These are phyloP conservation scores for Parasitella parasitica DNA, from an alignment of 371 early-diverging fungal genomes.

Conservation along the genomic window DNA sequence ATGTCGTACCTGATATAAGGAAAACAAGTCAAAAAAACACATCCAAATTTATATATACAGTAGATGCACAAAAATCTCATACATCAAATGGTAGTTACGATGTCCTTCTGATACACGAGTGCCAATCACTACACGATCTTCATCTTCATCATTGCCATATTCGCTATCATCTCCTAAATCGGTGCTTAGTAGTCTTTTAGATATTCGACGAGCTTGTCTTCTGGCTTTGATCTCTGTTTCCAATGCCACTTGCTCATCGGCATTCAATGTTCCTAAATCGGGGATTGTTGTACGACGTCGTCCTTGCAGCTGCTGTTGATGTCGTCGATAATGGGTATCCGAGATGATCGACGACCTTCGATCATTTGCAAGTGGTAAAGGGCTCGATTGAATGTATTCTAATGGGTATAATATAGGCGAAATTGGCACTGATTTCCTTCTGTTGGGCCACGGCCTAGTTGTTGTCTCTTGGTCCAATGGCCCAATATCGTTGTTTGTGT, in stretches of 20 bases:
- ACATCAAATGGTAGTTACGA: slow-evolving; percentile 87
- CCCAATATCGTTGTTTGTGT: background rate
- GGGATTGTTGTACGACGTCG: slow-evolving; percentile 20
- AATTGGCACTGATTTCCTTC: background rate
- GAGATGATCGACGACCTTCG: background rate
- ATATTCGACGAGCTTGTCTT: slow-evolving; percentile 39
- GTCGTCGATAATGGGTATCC: background rate
- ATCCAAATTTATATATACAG: too few species aligned
- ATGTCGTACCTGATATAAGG: slow-evolving; percentile 71
- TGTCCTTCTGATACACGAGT: slow-evolving; percentile 69
- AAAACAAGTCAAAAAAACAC: too few species aligned
- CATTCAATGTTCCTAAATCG: slow-evolving; percentile 35
- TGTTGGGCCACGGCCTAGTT: background rate
- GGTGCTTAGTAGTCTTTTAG: slow-evolving; percentile 14
- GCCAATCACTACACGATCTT: slow-evolving; percentile 59
- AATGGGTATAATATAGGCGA: background rate
- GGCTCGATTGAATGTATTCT: slow-evolving; percentile 8
- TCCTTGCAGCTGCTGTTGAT: background rate
- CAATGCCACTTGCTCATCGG: slow-evolving; percentile 38
- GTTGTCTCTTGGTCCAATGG: background rate
- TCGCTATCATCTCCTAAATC: slow-evolving; percentile 29
- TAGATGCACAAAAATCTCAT: background rate
- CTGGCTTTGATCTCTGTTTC: slow-evolving; percentile 42
- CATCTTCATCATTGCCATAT: slow-evolving; percentile 31
- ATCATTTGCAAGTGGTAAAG: background rate